Evolutionary conservation across 495 filamentous ascomycete species (phyloP), one percentile per base, ranked within the genome.

Genomic region (Zalerion maritima): DNA sequence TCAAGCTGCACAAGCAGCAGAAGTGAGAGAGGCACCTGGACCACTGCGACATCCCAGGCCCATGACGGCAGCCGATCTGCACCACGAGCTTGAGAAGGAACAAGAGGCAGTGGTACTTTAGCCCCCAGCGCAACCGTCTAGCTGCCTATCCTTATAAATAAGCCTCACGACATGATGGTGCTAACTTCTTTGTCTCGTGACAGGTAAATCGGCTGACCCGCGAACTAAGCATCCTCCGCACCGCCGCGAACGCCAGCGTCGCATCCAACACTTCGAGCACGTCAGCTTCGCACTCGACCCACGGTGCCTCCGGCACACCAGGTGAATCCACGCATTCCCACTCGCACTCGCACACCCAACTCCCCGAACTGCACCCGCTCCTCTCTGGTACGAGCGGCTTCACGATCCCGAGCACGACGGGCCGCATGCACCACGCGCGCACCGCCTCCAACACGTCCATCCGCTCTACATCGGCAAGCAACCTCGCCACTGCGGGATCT

Each of bases 171-270:
- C 9, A 17, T 28, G 17, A 35, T 40, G 17, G 39, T 14, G 5
- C 13, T 6, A 17, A 21, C 11, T 3, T 34, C 30, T 8, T 14
- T 18, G 21, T 14, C 10, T 15, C 7, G 1, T 25, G 4, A 20
- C 45, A 91, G 84, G 81, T 93, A 25, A 94, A 94, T 55, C 81
- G 84, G 26, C 68, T 94, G 29, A 87, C 81, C 2, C 74, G 85
- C 32, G 85, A 94, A 44, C 74, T 94, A 26, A 69, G 73, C 8
- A 50, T 75, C 21, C 73, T 94, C 22, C 78, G 85, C 33, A 70
- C 70, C 21, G 75, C 81, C 23, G 78, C 81, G 37, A 83, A 82
- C 40, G 74, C 78, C 9, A 86, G 78, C 8, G 80, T 82, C 18
- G 74, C 73, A 28, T 89, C 82, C 8, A 89, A 81, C 14, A 50